Conservation (phyloP, 78 protist species). For the Tieghemostelium lacteum region DNA sequence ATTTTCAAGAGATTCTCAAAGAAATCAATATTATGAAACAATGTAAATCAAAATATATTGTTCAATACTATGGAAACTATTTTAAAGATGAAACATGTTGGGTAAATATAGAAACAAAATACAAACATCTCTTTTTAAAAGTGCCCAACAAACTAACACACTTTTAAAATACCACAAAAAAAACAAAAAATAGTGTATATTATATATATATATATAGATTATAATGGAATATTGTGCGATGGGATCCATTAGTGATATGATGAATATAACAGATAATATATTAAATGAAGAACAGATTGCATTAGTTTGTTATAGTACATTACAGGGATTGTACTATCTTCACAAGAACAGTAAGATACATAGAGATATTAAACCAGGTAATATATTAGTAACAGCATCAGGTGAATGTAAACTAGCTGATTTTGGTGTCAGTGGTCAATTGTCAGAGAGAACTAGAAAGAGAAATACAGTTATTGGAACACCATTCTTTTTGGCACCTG, state of each 20-base stretch:
- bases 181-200: neutral
- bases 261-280: conserved; percentile 53
- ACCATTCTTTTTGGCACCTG: conserved; percentile 88
- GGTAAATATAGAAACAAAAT: conserved; percentile 55
- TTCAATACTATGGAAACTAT: conserved; percentile 79
- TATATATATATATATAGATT: conserved; percentile 19
- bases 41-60: conserved; percentile 62
- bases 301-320: conserved; percentile 59
- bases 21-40: conserved; percentile 80
- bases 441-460: conserved; percentile 73
- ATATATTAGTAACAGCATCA: conserved; percentile 62
- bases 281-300: conserved; percentile 82
- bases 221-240: conserved; percentile 84
- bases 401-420: conserved; percentile 85
- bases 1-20: conserved; percentile 72
- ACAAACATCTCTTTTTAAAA: no score
- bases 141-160: no score
- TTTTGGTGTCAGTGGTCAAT: conserved; percentile 84
- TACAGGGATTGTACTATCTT: conserved; percentile 84
- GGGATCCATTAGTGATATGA: conserved; percentile 83
- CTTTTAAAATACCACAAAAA: neutral
- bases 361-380: conserved; percentile 89
- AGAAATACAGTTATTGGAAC: conserved; percentile 85
- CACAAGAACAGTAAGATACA: conserved; percentile 82
- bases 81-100: conserved; percentile 72